phyloP scores from a whole-genome alignment of 768 basidiomycete genomes.

The Scleroderma bovista region DNA sequence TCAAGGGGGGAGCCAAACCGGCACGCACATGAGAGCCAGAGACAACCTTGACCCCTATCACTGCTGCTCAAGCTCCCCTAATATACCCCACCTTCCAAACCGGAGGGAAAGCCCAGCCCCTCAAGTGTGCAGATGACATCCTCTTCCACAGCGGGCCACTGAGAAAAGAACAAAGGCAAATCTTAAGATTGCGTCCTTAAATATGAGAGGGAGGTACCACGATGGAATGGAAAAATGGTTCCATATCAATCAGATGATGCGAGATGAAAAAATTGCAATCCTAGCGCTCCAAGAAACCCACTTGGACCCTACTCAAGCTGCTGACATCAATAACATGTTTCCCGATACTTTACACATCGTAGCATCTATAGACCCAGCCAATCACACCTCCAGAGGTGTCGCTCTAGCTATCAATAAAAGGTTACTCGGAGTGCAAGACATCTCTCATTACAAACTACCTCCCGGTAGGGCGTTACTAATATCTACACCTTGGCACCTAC shows the following conservation, averaged over 20 bases:
- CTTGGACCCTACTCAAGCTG: not conserved
- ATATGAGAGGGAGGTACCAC: conserved; percentile 11
- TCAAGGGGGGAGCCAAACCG: too few relatives aligned
- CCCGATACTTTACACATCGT: not conserved
- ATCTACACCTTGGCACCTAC: conserved; percentile 13
- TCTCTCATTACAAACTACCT: conserved; percentile 5
- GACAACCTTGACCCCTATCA: too few relatives aligned
- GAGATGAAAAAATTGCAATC: conserved; percentile 9
- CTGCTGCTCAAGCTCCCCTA: too few relatives aligned
- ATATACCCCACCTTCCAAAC: too few relatives aligned
- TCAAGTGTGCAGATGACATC: too few relatives aligned
- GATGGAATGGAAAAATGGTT: conserved; percentile 14
- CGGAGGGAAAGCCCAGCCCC: too few relatives aligned
- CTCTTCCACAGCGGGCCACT: too few relatives aligned
- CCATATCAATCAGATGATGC: conserved; percentile 7
- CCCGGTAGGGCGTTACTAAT: conserved; percentile 27
- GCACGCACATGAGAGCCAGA: too few relatives aligned
- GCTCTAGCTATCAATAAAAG: conserved; percentile 32
- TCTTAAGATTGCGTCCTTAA: conserved; percentile 6
- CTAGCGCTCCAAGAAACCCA: conserved; percentile 22
- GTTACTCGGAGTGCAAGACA: conserved; percentile 4
- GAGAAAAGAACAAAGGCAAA: conserved; percentile 4
- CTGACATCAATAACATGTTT: not conserved
- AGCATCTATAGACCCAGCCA: not conserved
- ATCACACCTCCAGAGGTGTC: conserved; percentile 16